Conservation (phyloP, 2,329 filamentous ascomycete genomes). For the Fusarium sp. region DNA sequence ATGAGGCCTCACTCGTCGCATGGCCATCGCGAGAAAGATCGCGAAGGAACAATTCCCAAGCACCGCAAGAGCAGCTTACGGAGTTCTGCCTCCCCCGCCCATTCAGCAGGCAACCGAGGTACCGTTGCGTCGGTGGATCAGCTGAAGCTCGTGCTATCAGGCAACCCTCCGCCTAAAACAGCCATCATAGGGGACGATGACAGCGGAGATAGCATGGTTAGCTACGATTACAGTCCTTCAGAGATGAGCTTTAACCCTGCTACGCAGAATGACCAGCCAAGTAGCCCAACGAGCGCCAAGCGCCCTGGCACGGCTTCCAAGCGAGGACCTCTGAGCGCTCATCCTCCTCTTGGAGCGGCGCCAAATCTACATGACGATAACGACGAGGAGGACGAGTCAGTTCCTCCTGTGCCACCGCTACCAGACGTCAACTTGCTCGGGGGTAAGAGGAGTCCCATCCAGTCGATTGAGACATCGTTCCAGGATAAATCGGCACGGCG, state of each 20-base stretch:
- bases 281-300: slow-evolving; percentile 44
- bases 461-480: slow-evolving; percentile 43
- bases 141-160: slow-evolving; percentile 68
- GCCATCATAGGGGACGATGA: slow-evolving; percentile 56
- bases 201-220: slow-evolving; percentile 74
- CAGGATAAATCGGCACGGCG: slow-evolving; percentile 51
- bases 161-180: slow-evolving; percentile 54
- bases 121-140: slow-evolving; percentile 70
- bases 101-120: slow-evolving; percentile 55
- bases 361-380: slow-evolving; percentile 45
- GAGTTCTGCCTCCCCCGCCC: slow-evolving; percentile 59
- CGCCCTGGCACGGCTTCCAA: slow-evolving; percentile 49
- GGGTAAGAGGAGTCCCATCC: slow-evolving; percentile 42
- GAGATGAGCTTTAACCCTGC: slow-evolving; percentile 69
- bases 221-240: slow-evolving; percentile 73
- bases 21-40: slow-evolving; percentile 46
- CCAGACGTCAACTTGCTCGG: slow-evolving; percentile 51
- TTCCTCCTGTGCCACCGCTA: slow-evolving; percentile 66
- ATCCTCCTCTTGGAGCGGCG: slow-evolving; percentile 48
- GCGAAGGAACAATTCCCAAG: slow-evolving; percentile 49
- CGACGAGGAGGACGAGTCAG: slow-evolving; percentile 48
- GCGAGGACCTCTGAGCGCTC: slow-evolving; percentile 55
- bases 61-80: slow-evolving; percentile 64
- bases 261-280: slow-evolving; percentile 43
- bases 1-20: slow-evolving; percentile 58